A percentile compares a stretch with the other conserved stretches of the same genome.
Conservation (phyloP, 2,329 filamentous ascomycete genomes). For the Botrytis elliptica region DNA sequence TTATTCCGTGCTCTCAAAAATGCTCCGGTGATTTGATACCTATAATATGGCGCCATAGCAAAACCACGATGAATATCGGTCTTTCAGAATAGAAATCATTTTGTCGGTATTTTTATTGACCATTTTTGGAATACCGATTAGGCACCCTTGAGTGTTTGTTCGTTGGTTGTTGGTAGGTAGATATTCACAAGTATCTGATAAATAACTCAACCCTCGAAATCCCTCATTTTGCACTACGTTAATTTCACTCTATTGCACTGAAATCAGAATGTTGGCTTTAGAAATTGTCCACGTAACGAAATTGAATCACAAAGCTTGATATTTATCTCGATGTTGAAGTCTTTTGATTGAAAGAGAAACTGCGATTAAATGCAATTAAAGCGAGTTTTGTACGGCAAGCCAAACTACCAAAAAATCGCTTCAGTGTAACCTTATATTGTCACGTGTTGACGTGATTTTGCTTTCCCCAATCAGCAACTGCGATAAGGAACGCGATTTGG, state of each 20-base stretch:
- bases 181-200: not conserved
- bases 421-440: too few species aligned
- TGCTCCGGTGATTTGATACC: not conserved
- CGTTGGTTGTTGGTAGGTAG: not conserved
- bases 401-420: not conserved
- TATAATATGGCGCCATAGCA: not conserved
- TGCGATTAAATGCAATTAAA: not conserved
- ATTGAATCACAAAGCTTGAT: not conserved
- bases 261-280: not conserved
- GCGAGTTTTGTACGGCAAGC: not conserved
- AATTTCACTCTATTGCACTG: not conserved
- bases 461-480: constrained; percentile 1
- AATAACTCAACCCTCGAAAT: not conserved
- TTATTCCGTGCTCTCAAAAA: not conserved
- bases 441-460: constrained; percentile 15
- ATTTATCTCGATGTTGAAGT: not conserved
- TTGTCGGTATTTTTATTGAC: not conserved
- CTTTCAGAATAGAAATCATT: not conserved
- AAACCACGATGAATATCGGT: not conserved
- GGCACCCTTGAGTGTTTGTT: not conserved
- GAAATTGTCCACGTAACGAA: not conserved
- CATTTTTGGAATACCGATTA: not conserved
- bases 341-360: not conserved
- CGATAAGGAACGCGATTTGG: constrained; percentile 18
- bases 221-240: not conserved